phyloP scores from a whole-genome alignment of 129 eudicot genomes.

The Scalesia atractyloides region DNA sequence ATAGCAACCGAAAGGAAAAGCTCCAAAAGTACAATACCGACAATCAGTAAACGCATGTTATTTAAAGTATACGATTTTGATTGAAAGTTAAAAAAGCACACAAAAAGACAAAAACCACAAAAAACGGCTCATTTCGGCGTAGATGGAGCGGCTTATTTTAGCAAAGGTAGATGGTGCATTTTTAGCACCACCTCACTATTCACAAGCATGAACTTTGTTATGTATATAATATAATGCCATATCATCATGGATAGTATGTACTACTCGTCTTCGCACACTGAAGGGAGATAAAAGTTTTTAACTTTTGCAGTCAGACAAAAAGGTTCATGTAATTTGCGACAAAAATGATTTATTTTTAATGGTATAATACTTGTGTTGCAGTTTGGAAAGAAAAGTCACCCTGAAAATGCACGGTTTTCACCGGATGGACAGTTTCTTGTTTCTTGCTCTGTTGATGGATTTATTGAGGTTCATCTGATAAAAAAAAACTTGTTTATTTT shows the following conservation, averaged over 20 bases:
- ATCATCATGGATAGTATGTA: neutral
- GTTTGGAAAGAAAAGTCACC: slow-evolving; percentile 97
- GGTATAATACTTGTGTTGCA: slow-evolving; percentile 42
- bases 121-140: no score
- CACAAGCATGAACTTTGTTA: no score
- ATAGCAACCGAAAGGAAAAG: no score
- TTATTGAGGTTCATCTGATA: slow-evolving; percentile 69
- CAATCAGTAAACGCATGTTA: no score
- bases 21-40: no score
- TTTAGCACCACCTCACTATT: no score
- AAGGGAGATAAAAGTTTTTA: neutral
- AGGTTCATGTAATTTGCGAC: neutral
- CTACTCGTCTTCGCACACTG: neutral
- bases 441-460: slow-evolving; percentile 98
- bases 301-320: neutral
- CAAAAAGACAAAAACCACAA: no score
- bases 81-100: no score
- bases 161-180: no score
- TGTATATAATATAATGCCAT: neutral
- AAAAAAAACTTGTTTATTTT: neutral
- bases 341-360: neutral
- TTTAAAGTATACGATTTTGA: no score
- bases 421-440: slow-evolving; percentile 99
- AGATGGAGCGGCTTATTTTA: no score
- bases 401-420: slow-evolving; percentile 91